Evolutionary conservation across 805 yeast species (phyloP).

Genomic region (Kodamaea kakaduensis): DNA sequence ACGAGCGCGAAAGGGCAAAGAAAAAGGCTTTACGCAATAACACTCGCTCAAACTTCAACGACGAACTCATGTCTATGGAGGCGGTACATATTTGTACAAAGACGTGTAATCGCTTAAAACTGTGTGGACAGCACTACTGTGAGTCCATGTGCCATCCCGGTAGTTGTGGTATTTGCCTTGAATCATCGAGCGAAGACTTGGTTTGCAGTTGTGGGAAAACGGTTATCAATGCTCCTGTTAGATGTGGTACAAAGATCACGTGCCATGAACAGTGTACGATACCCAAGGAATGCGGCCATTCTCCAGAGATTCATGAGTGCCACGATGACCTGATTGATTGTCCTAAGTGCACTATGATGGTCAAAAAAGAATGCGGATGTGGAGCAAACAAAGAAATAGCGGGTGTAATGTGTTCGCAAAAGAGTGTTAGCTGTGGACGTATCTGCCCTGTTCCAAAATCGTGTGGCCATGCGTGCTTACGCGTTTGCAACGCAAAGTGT

Average conservation of each 20-base stretch:
- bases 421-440: constrained; percentile 58
- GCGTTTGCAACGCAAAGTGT: constrained; percentile 59
- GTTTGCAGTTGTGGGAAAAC: constrained; percentile 81
- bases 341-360: constrained; percentile 68
- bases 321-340: constrained; percentile 64
- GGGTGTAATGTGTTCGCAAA: constrained; percentile 68
- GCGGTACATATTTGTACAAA: constrained; percentile 70
- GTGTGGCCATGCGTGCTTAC: constrained; percentile 48
- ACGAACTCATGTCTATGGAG: constrained; percentile 59
- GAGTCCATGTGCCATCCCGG: constrained; percentile 74
- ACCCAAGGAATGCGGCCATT: constrained; percentile 64
- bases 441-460: constrained; percentile 29
- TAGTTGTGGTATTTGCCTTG: constrained; percentile 74
- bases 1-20: constrained; percentile 49
- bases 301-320: constrained; percentile 65
- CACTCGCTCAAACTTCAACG: constrained; percentile 34
- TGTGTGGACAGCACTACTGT: constrained; percentile 66
- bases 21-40: constrained; percentile 49
- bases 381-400: constrained; percentile 48
- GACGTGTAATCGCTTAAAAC: constrained; percentile 56
- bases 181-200: constrained; percentile 74
- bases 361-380: constrained; percentile 59
- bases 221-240: constrained; percentile 71
- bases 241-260: constrained; percentile 69
- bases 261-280: constrained; percentile 67